phyloP scores from a whole-genome alignment of 352 stramenopile genomes.

The Phytophthora pistaciae region DNA sequence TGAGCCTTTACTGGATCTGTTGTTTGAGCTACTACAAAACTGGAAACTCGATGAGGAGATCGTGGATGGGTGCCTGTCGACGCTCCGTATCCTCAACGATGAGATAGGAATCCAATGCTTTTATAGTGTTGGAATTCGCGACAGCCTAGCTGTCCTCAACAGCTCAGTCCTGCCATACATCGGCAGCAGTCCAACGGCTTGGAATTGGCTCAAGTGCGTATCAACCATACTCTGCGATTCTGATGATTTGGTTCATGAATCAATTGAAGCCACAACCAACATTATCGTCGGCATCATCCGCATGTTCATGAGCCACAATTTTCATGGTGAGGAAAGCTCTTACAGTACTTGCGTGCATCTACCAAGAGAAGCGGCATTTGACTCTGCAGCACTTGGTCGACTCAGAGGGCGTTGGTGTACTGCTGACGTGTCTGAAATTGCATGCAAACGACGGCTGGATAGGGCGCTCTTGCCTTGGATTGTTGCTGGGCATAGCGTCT shows the following conservation, averaged over 20 bases:
- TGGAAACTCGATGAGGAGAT: slow-evolving; percentile 34
- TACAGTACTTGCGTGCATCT: slow-evolving; percentile 15
- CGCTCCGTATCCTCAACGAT: not conserved
- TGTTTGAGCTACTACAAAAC: slow-evolving; percentile 26
- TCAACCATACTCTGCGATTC: slow-evolving; percentile 16
- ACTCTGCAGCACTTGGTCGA: slow-evolving; percentile 24
- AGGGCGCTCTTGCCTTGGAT: slow-evolving; percentile 7
- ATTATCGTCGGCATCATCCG: slow-evolving; percentile 16
- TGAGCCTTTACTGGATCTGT: slow-evolving; percentile 15
- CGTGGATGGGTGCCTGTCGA: slow-evolving; percentile 21
- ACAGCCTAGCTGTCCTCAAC: slow-evolving; percentile 26
- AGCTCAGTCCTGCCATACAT: slow-evolving; percentile 12
- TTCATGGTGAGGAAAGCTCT: slow-evolving; percentile 31
- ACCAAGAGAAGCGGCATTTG: slow-evolving; percentile 20
- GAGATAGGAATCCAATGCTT: not conserved
- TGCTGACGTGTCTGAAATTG: slow-evolving; percentile 31
- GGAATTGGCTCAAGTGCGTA: slow-evolving; percentile 35
- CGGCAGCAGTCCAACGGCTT: slow-evolving; percentile 14
- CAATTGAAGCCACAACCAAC: slow-evolving; percentile 7
- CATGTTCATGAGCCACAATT: slow-evolving; percentile 36
- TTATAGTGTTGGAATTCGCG: not conserved
- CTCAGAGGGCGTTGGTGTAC: slow-evolving; percentile 18
- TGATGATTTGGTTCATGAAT: slow-evolving; percentile 13
- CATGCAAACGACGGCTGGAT: slow-evolving; percentile 32
- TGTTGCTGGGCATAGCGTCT: slow-evolving; percentile 13